Conservation (phyloP, 768 basidiomycete genomes). For the Russula abietina region DNA sequence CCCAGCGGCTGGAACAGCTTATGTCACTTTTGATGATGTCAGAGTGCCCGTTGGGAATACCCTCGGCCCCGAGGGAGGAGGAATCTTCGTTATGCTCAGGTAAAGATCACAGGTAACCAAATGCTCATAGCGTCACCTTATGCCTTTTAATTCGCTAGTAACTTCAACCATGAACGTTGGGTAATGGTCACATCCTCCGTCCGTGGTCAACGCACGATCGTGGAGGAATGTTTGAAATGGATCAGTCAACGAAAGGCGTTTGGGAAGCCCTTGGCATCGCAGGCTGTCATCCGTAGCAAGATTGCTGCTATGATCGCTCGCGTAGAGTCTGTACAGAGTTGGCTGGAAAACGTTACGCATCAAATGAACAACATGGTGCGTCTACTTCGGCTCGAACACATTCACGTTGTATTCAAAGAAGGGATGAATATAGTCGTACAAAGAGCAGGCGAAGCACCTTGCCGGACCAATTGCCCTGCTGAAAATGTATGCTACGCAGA, state of each 20-base stretch:
- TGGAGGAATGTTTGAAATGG: constrained; percentile 92
- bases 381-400: constrained; percentile 9
- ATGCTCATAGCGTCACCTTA: not conserved
- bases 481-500: constrained; percentile 71
- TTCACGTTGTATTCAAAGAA: constrained; percentile 26
- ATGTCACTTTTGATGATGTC: constrained; percentile 77
- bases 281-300: constrained; percentile 84
- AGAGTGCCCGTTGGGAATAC: constrained; percentile 85
- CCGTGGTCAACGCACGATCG: constrained; percentile 54
- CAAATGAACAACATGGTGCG: constrained; percentile 81
- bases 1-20: constrained; percentile 77
- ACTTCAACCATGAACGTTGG: constrained; percentile 96
- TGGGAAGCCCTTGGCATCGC: constrained; percentile 77
- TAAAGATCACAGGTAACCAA: constrained; percentile 13
- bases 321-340: constrained; percentile 73
- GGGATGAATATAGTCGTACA: constrained; percentile 44
- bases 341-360: constrained; percentile 81
- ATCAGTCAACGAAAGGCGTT: constrained; percentile 84
- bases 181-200: constrained; percentile 77
- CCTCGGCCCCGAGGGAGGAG: constrained; percentile 72
- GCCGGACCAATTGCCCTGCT: constrained; percentile 77
- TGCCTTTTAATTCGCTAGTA: constrained; percentile 40
- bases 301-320: constrained; percentile 86
- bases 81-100: constrained; percentile 60
- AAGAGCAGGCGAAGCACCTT: constrained; percentile 63